Conservation (phyloP, 768 basidiomycete genomes). For the Russula vinacea region DNA sequence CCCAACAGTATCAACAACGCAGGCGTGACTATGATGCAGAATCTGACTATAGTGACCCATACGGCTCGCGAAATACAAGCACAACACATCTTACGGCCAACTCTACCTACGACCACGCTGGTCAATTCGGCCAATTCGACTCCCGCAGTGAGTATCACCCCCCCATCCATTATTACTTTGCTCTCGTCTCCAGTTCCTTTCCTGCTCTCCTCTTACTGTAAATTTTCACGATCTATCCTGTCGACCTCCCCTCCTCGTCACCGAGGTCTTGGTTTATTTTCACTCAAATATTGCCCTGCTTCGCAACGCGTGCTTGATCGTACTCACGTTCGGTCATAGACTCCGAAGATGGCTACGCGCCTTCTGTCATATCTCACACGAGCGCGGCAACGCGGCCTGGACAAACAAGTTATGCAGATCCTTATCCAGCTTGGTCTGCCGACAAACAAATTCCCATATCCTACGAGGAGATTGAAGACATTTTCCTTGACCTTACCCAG, state of each 20-base stretch:
- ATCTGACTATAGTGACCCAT: conserved; percentile 30
- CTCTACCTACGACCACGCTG: conserved; percentile 26
- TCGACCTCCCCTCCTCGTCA: background rate
- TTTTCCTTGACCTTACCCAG: conserved; percentile 95
- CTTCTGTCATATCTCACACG: conserved; percentile 39
- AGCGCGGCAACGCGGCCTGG: conserved; percentile 29
- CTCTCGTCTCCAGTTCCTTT: background rate
- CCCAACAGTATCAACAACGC: conserved; percentile 20
- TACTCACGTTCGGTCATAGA: conserved; percentile 30
- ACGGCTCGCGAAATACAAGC: conserved; percentile 29
- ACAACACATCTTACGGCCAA: conserved; percentile 24
- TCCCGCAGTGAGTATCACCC: conserved; percentile 21
- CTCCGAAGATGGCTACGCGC: conserved; percentile 36
- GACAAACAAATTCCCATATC: conserved; percentile 95
- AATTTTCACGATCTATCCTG: background rate
- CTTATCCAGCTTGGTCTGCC: conserved; percentile 93
- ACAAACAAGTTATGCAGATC: conserved; percentile 44
- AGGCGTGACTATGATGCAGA: conserved; percentile 31
- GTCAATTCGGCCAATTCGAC: conserved; percentile 26
- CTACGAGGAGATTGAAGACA: conserved; percentile 98
- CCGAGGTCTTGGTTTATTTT: background rate
- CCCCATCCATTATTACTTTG: background rate
- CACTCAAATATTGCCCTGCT: background rate
- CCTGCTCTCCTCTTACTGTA: background rate
- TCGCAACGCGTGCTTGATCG: conserved; percentile 4